Conservation (phyloP, 148 eudicot species). For the Persicaria maculosa region DNA sequence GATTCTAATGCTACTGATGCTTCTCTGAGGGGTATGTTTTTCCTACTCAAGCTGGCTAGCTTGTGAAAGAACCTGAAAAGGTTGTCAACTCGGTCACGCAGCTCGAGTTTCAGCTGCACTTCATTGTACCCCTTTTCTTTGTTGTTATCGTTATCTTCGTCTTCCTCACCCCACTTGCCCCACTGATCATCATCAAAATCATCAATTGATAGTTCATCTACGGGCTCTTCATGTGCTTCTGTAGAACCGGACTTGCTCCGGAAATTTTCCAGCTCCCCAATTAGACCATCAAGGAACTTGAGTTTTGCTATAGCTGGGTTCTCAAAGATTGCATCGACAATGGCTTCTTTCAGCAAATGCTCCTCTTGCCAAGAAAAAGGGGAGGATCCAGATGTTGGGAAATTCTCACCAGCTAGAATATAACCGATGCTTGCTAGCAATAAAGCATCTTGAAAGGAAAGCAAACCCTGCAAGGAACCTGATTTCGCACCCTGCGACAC, state of each 20-base stretch:
- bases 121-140: constrained; percentile 65
- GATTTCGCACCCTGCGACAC: constrained; percentile 34
- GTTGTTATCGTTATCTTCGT: constrained; percentile 39
- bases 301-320: constrained; percentile 58
- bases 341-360: constrained; percentile 84
- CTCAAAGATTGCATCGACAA: constrained; percentile 83
- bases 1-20: constrained; percentile 36
- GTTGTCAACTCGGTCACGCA: constrained; percentile 85
- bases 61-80: constrained; percentile 86
- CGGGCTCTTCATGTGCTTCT: constrained; percentile 36
- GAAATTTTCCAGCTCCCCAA: constrained; percentile 54
- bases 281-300: constrained; percentile 61
- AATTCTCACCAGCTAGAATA: constrained; percentile 85
- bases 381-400: constrained; percentile 89
- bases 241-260: constrained; percentile 36
- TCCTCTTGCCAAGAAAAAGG: constrained; percentile 99
- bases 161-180: constrained; percentile 95
- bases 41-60: constrained; percentile 51
- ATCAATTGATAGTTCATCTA: constrained; percentile 30
- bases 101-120: constrained; percentile 85
- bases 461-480: constrained; percentile 46
- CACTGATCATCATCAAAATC: constrained; percentile 87
- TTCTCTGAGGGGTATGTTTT: constrained; percentile 41
- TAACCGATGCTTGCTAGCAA: constrained; percentile 71
- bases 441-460: constrained; percentile 70